Evolutionary conservation across 306 rosid genomes (phyloP).

Genomic region (Cucurbita ficifolia): DNA sequence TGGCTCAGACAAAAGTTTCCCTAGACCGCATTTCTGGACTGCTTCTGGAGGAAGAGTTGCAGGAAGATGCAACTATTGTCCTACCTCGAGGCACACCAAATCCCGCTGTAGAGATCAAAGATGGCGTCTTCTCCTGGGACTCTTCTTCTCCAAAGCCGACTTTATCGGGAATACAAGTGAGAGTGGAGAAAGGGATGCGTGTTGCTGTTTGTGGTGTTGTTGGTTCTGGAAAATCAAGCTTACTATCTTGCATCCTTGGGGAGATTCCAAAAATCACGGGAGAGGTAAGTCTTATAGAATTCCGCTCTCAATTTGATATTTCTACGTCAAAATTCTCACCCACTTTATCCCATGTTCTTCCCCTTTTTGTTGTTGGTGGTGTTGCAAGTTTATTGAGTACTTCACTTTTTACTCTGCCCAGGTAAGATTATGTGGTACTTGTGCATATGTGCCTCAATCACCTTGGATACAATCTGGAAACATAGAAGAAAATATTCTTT

Average conservation of each 20-base stretch:
- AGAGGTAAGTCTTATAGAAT: conserved; percentile 56
- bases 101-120: conserved; percentile 64
- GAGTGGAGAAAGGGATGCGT: conserved; percentile 74
- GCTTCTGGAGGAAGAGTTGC: conserved; percentile 89
- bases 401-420: conserved; percentile 20
- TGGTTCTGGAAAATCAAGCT: conserved; percentile 93
- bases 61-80: conserved; percentile 69
- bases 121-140: conserved; percentile 76
- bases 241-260: conserved; percentile 91
- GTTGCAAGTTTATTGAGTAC: conserved; percentile 2
- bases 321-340: background rate
- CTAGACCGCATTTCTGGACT: conserved; percentile 84
- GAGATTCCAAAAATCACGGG: conserved; percentile 86
- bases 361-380: conserved; percentile 13
- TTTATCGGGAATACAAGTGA: conserved; percentile 58
- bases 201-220: conserved; percentile 97
- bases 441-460: conserved; percentile 84
- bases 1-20: conserved; percentile 99
- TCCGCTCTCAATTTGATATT: background rate
- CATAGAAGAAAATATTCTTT: conserved; percentile 84
- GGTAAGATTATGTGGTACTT: conserved; percentile 78
- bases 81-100: conserved; percentile 61
- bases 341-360: background rate
- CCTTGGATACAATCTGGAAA: conserved; percentile 95
- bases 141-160: conserved; percentile 60